phyloP scores from a whole-genome alignment of 495 filamentous ascomycete species.

The Cudoniella acicularis region DNA sequence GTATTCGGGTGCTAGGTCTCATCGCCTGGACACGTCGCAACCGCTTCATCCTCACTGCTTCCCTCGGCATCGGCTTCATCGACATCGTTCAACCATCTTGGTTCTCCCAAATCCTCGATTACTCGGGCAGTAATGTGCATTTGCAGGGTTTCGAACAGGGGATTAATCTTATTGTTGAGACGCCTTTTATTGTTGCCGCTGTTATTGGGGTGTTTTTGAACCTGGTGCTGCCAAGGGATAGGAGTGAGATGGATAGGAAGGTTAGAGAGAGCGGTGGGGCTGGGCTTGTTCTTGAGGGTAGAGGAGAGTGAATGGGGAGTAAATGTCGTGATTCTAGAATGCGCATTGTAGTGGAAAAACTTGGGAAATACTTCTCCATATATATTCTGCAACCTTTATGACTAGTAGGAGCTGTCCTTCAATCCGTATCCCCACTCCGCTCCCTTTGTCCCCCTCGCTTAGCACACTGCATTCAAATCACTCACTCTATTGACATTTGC shows the following conservation, averaged over 20 bases:
- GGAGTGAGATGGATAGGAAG: conserved; percentile 15
- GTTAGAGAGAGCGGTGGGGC: conserved; percentile 7
- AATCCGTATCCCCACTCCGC: no score
- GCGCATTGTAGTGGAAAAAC: no score
- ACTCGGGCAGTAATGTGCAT: conserved; percentile 13
- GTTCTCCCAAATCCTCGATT: conserved; percentile 27
- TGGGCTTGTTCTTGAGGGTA: not conserved
- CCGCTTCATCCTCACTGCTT: conserved; percentile 35
- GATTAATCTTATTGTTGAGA: conserved; percentile 31
- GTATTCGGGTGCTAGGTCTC: conserved; percentile 31
- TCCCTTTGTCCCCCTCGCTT: no score
- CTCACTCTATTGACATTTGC: no score
- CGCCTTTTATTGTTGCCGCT: conserved; percentile 36
- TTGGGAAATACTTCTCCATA: no score
- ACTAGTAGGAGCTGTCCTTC: no score
- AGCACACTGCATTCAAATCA: no score
- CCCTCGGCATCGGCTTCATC: conserved; percentile 33
- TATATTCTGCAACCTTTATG: no score
- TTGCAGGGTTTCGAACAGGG: conserved; percentile 35
- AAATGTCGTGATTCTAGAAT: no score
- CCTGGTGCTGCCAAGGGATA: conserved; percentile 28
- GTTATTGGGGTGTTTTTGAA: conserved; percentile 37
- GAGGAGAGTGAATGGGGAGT: not conserved
- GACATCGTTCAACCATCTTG: conserved; percentile 37
- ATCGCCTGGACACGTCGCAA: conserved; percentile 34